phyloP scores from a whole-genome alignment of 805 yeast species.

The Pichia thaimueangensis region DNA sequence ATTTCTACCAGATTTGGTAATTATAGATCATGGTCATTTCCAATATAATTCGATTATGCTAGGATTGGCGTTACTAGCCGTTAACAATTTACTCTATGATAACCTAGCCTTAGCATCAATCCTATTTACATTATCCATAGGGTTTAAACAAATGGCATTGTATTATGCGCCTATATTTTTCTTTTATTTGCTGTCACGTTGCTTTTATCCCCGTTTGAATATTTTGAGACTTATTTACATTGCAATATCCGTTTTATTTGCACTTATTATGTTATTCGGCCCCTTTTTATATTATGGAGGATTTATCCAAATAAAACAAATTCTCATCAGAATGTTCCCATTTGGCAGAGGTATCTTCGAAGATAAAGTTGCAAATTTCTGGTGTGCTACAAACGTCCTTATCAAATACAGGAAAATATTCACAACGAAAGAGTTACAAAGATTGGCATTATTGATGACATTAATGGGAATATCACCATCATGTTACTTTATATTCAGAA shows the following conservation, averaged over 20 bases:
- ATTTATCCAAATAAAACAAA: constrained; percentile 47
- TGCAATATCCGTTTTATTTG: constrained; percentile 52
- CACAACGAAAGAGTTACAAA: constrained; percentile 51
- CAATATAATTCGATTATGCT: constrained; percentile 94
- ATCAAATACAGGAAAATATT: constrained; percentile 61
- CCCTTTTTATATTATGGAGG: constrained; percentile 56
- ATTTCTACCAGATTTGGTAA: constrained; percentile 72
- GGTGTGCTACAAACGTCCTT: constrained; percentile 88
- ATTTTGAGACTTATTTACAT: constrained; percentile 54
- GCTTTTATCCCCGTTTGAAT: constrained; percentile 37
- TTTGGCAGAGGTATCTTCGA: constrained; percentile 92
- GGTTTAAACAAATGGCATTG: constrained; percentile 93
- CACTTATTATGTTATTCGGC: constrained; percentile 44
- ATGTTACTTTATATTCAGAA: constrained; percentile 41
- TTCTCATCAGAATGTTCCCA: constrained; percentile 72
- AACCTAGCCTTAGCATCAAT: constrained; percentile 63
- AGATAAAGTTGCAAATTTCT: constrained; percentile 93
- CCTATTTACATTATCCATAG: constrained; percentile 68
- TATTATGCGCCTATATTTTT: constrained; percentile 90
- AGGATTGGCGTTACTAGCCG: constrained; percentile 67
- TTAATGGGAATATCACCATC: constrained; percentile 50
- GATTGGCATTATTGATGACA: constrained; percentile 50
- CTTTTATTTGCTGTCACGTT: constrained; percentile 61
- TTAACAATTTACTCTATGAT: constrained; percentile 59
- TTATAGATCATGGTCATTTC: constrained; percentile 96